Evolutionary conservation across 2,329 filamentous ascomycete species (phyloP).

Genomic region (Pseudocercospora macadamiae): DNA sequence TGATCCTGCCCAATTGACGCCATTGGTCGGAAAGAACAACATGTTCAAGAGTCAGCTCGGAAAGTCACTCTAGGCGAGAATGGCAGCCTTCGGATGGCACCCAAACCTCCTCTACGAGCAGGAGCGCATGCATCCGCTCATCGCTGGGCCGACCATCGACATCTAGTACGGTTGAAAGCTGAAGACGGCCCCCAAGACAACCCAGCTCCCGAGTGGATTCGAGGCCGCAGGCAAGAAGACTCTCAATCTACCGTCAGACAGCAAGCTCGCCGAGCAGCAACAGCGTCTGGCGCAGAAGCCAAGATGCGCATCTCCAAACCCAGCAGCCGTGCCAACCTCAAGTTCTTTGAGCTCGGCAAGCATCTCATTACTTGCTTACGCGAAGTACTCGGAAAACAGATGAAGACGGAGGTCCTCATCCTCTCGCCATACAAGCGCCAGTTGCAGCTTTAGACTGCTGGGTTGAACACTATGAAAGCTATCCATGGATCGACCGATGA

Average conservation of each 20-base stretch:
- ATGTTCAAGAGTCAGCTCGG: not conserved
- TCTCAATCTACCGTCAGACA: not conserved
- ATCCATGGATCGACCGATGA: not conserved
- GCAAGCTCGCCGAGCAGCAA: not conserved
- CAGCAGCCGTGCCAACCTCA: not conserved
- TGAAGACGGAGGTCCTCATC: no score
- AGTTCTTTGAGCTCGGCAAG: no score
- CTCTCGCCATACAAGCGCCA: not conserved
- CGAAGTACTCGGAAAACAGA: no score
- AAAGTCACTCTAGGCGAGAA: not conserved
- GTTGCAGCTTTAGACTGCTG: not conserved
- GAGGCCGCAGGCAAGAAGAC: not conserved
- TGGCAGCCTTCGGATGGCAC: not conserved
- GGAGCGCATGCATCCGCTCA: not conserved
- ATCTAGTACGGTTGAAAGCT: not conserved
- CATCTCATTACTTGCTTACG: no score
- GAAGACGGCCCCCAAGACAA: not conserved
- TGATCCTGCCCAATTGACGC: not conserved
- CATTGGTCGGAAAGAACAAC: not conserved
- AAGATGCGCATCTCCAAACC: not conserved
- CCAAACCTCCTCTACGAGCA: not conserved
- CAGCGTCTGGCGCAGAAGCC: not conserved
- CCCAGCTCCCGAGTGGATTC: not conserved
- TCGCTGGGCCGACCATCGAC: not conserved
- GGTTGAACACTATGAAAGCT: not conserved